A percentile compares a stretch with the other conserved stretches of the same genome.
Evolutionary conservation across 2,329 filamentous ascomycete species (phyloP).

Genomic region (Grosmannia penicillata): DNA sequence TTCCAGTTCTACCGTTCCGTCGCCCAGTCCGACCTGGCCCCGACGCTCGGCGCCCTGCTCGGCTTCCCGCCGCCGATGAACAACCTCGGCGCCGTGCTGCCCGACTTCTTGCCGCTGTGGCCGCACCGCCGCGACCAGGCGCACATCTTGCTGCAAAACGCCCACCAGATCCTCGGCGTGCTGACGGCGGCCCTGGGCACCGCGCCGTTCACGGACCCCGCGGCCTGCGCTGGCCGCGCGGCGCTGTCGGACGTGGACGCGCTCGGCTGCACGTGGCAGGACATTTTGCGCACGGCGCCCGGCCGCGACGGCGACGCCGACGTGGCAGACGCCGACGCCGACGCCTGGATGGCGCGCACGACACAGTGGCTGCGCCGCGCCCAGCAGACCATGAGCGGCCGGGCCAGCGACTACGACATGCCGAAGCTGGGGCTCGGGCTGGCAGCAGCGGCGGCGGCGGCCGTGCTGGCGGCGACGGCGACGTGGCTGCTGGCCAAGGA

Average conservation of each 20-base stretch:
- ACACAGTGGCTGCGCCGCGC: constrained; percentile 51
- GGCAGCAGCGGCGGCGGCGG: constrained; percentile 20
- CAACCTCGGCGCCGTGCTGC: constrained; percentile 75
- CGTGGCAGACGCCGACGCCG: too few species aligned
- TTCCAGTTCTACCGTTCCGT: constrained; percentile 74
- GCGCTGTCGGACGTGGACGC: constrained; percentile 33
- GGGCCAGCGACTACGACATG: constrained; percentile 85
- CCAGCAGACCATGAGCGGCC: constrained; percentile 70
- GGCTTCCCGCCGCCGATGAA: constrained; percentile 83
- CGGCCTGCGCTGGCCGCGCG: constrained; percentile 12
- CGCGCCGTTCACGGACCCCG: constrained; percentile 22
- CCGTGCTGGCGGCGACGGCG: constrained; percentile 23
- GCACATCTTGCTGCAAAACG: constrained; percentile 63
- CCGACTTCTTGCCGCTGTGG: constrained; percentile 70
- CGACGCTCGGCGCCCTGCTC: constrained; percentile 73
- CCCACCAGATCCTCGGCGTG: constrained; percentile 64
- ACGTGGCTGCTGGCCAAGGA: constrained; percentile 15
- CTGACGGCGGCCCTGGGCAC: constrained; percentile 55
- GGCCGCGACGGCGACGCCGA: constrained; percentile 7
- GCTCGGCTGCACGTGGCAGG: constrained; percentile 57
- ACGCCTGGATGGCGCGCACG: not conserved
- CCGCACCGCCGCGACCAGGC: constrained; percentile 42
- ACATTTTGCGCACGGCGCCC: constrained; percentile 13
- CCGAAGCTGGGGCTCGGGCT: constrained; percentile 38
- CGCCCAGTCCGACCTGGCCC: constrained; percentile 90